Evolutionary conservation across 139 green algal genomes (phyloP).

Genomic region (Chlamydomonas sp.): DNA sequence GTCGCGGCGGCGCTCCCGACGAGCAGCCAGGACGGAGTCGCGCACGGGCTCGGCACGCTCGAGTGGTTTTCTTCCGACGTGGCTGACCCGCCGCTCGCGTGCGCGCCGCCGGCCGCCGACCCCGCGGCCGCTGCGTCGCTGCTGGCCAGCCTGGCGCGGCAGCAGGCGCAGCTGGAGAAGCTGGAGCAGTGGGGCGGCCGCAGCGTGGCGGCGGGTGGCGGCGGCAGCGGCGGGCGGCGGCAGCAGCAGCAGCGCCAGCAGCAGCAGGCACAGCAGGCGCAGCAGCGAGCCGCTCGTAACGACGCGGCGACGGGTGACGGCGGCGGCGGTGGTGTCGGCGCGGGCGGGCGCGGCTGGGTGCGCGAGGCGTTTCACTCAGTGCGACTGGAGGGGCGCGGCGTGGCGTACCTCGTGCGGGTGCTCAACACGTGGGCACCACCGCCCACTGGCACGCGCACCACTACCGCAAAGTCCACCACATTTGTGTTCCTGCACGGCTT

Average conservation of each 20-base stretch:
- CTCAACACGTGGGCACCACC: no score
- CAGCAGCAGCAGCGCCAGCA: slow-evolving; percentile 9
- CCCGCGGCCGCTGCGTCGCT: no score
- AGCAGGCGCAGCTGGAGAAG: no score
- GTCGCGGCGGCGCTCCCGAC: background rate
- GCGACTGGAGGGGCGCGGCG: no score
- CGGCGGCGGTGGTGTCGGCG: no score
- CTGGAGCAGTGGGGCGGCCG: no score
- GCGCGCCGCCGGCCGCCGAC: background rate
- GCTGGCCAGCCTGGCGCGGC: no score
- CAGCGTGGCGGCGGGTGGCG: no score
- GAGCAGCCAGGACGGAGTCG: background rate
- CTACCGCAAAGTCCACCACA: background rate
- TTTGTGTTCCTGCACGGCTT: slow-evolving; percentile 84
- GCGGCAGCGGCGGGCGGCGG: background rate
- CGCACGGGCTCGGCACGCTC: slow-evolving; percentile 63
- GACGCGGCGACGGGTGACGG: background rate
- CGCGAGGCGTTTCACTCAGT: no score
- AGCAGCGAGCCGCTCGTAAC: background rate
- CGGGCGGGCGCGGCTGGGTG: no score
- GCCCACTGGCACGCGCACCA: no score
- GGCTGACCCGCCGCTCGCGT: background rate
- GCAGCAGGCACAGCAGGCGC: background rate
- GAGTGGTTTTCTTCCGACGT: slow-evolving; percentile 53
- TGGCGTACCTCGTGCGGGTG: no score